A percentile compares a stretch with the other conserved stretches of the same genome.
Evolutionary conservation across 805 yeast genomes (phyloP).

Genomic region (Candida ortonii): DNA sequence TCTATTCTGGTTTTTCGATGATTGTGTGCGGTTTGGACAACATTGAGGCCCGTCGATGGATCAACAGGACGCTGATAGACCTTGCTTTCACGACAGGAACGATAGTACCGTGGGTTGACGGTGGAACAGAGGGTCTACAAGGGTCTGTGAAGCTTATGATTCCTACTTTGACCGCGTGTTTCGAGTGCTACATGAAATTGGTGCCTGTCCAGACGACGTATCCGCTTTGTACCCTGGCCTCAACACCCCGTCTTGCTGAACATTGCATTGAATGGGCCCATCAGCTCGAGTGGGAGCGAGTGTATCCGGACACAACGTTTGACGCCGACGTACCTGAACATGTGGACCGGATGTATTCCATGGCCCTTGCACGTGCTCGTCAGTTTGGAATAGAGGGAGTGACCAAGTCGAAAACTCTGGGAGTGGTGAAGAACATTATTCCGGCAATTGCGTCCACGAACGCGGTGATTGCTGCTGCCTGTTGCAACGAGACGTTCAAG

Average conservation of each 20-base stretch:
- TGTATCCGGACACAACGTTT: constrained; percentile 44
- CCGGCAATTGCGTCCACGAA: constrained; percentile 95
- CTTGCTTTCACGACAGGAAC: constrained; percentile 52
- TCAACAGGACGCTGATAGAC: constrained; percentile 65
- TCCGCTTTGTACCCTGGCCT: constrained; percentile 92
- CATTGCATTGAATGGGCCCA: constrained; percentile 93
- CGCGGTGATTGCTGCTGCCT: constrained; percentile 85
- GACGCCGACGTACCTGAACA: constrained; percentile 71
- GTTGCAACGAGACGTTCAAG: constrained; percentile 84
- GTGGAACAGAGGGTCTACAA: constrained; percentile 92
- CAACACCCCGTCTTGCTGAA: constrained; percentile 90
- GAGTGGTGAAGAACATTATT: constrained; percentile 86
- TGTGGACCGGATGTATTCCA: constrained; percentile 57
- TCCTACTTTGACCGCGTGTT: constrained; percentile 85
- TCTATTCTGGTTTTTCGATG: constrained; percentile 64
- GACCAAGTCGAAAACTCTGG: constrained; percentile 67
- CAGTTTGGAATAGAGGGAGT: constrained; percentile 73
- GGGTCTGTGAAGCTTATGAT: constrained; percentile 88
- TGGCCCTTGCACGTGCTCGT: constrained; percentile 57
- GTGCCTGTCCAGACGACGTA: constrained; percentile 62
- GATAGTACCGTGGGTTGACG: constrained; percentile 76
- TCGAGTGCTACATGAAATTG: constrained; percentile 84
- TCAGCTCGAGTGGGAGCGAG: constrained; percentile 67
- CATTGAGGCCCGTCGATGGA: constrained; percentile 88
- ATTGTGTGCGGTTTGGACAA: constrained; percentile 87